Percentiles rank a stretch among this genome's conserved stretches.
phyloP scores from a whole-genome alignment of 768 basidiomycete species.

The Tephrocybe sp. region DNA sequence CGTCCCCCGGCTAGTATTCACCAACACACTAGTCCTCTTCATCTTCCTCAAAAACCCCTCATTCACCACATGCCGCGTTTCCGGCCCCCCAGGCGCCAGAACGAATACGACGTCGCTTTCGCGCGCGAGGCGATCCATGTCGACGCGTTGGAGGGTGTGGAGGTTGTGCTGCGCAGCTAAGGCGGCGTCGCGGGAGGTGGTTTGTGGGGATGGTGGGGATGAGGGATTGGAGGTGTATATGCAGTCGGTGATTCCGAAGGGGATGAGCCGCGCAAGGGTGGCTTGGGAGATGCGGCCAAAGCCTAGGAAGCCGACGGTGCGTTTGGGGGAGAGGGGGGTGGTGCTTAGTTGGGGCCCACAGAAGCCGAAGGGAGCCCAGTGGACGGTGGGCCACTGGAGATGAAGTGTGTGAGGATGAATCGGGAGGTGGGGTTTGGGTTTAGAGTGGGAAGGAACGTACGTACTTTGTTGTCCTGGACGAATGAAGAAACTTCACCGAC shows the following conservation, averaged over 20 bases:
- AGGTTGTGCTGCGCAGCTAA: conserved; percentile 30
- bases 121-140: conserved; percentile 63
- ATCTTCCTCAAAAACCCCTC: conserved; percentile 73
- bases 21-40: conserved; percentile 80
- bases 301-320: conserved; percentile 87
- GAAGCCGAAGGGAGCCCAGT: conserved; percentile 82
- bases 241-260: conserved; percentile 77
- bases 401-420: neutral
- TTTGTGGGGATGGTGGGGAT: conserved; percentile 40
- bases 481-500: conserved; percentile 59
- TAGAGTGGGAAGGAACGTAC: conserved; percentile 21
- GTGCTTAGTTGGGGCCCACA: conserved; percentile 82
- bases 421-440: neutral
- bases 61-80: conserved; percentile 72
- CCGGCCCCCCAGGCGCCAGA: conserved; percentile 70
- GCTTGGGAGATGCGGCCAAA: conserved; percentile 94
- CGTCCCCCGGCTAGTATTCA: conserved; percentile 84
- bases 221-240: conserved; percentile 64
- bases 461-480: conserved; percentile 68
- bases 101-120: conserved; percentile 86
- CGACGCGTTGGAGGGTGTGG: conserved; percentile 53
- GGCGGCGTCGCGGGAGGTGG: conserved; percentile 37
- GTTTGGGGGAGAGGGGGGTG: conserved; percentile 41
- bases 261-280: conserved; percentile 71
- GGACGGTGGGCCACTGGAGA: conserved; percentile 70